phyloP scores from a whole-genome alignment of 2,329 filamentous ascomycete species.

The Aspergillus flavus region DNA sequence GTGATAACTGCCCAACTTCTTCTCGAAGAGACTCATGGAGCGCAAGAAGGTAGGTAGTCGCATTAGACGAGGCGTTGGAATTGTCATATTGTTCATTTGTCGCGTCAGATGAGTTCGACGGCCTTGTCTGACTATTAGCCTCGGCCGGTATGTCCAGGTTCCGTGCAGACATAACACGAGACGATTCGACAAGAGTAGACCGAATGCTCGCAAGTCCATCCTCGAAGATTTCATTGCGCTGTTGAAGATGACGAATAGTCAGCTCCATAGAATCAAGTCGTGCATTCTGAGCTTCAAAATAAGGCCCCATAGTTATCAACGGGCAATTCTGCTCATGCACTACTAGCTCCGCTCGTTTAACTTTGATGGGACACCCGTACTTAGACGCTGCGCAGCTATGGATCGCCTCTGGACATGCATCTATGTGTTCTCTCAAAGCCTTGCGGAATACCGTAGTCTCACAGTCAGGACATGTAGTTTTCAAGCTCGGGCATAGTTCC shows the following conservation, averaged over 20 bases:
- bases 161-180: constrained; percentile 21
- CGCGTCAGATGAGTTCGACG: constrained; percentile 17
- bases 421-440: constrained; percentile 38
- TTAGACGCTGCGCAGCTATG: constrained; percentile 42
- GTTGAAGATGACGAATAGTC: constrained; percentile 47
- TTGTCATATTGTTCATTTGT: constrained; percentile 20
- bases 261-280: constrained; percentile 48
- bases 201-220: constrained; percentile 48
- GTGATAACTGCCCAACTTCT: constrained; percentile 58
- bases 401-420: constrained; percentile 40
- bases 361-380: constrained; percentile 46
- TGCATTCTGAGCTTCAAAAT: constrained; percentile 47
- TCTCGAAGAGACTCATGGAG: constrained; percentile 64
- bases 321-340: constrained; percentile 54
- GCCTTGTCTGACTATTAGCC: background rate
- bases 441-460: constrained; percentile 35
- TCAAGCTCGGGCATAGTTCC: constrained; percentile 40
- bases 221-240: constrained; percentile 52
- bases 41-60: constrained; percentile 60
- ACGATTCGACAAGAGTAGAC: constrained; percentile 38
- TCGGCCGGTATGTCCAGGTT: constrained; percentile 15
- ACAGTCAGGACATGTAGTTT: constrained; percentile 42
- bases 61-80: constrained; percentile 38
- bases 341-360: constrained; percentile 40
- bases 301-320: constrained; percentile 51